A percentile compares a stretch with the other conserved stretches of the same genome.
These are phyloP conservation scores for Datisca glomerata DNA, from an alignment of 306 rosid species.

Conservation along the genomic window DNA sequence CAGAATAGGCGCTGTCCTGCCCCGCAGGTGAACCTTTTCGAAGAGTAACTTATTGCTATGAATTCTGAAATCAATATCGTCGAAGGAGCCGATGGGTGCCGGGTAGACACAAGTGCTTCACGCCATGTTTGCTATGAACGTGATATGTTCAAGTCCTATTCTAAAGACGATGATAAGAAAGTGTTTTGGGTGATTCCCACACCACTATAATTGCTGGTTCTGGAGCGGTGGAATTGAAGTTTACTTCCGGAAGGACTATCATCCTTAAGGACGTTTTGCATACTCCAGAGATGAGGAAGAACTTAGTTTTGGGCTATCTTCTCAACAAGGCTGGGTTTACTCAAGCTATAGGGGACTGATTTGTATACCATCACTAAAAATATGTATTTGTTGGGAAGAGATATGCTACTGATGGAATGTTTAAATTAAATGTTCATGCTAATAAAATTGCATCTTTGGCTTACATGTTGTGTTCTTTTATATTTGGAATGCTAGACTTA, in stretches of 20 bases:
- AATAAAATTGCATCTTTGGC: no score
- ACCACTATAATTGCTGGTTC: background rate
- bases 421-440: no score
- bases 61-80: background rate
- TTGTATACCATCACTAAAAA: no score
- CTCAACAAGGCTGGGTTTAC: no score
- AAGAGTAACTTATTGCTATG: background rate
- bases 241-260: background rate
- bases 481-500: no score
- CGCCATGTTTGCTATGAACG: background rate
- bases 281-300: background rate
- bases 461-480: no score
- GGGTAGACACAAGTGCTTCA: background rate
- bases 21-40: background rate
- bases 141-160: background rate
- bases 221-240: background rate
- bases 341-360: no score
- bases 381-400: no score
- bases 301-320: no score
- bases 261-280: background rate
- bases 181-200: conserved; percentile 4
- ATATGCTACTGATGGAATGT: no score
- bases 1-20: background rate
- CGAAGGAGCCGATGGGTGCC: no score
- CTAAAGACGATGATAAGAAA: background rate